A percentile compares a stretch with the other conserved stretches of the same genome.
Conservation (phyloP, 2,329 filamentous ascomycete genomes). For the Ascochyta rabiei region DNA sequence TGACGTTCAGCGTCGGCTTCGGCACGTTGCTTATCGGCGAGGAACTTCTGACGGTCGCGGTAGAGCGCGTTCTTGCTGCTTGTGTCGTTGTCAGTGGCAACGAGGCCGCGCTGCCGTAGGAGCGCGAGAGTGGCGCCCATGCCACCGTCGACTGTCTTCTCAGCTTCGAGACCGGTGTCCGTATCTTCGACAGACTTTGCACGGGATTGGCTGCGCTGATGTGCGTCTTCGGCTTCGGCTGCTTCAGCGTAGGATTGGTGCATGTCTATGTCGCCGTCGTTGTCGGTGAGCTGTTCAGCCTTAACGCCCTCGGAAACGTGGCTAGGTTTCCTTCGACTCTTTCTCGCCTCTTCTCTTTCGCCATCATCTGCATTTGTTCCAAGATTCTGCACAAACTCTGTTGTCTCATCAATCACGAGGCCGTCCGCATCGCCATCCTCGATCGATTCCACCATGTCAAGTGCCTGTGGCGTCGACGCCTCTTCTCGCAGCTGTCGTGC, state of each 20-base stretch:
- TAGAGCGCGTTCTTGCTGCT: conserved; percentile 69
- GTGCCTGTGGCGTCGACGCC: conserved; percentile 54
- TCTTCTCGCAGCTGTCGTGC: conserved; percentile 78
- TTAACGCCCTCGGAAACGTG: conserved; percentile 33
- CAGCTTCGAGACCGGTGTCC: conserved; percentile 79
- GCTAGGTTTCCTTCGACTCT: conserved; percentile 53
- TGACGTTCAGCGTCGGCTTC: conserved; percentile 81
- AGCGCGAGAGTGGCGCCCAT: conserved; percentile 83
- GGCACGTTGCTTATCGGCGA: conserved; percentile 76
- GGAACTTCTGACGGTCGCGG: conserved; percentile 76
- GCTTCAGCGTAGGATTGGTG: conserved; percentile 58
- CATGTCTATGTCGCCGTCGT: conserved; percentile 62
- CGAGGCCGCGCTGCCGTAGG: conserved; percentile 81
- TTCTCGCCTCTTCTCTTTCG: conserved; percentile 51
- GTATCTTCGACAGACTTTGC: conserved; percentile 60
- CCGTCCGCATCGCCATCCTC: conserved; percentile 65
- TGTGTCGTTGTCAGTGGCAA: conserved; percentile 69
- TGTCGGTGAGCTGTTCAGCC: conserved; percentile 48
- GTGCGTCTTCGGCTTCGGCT: conserved; percentile 56
- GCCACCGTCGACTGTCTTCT: conserved; percentile 78
- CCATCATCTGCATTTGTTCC: conserved; percentile 53
- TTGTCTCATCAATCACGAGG: conserved; percentile 92
- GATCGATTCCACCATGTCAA: conserved; percentile 63
- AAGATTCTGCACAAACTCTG: conserved; percentile 89
- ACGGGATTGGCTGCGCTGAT: conserved; percentile 34